phyloP scores from a whole-genome alignment of 2,329 filamentous ascomycete species.

The Laburnicola sp. region DNA sequence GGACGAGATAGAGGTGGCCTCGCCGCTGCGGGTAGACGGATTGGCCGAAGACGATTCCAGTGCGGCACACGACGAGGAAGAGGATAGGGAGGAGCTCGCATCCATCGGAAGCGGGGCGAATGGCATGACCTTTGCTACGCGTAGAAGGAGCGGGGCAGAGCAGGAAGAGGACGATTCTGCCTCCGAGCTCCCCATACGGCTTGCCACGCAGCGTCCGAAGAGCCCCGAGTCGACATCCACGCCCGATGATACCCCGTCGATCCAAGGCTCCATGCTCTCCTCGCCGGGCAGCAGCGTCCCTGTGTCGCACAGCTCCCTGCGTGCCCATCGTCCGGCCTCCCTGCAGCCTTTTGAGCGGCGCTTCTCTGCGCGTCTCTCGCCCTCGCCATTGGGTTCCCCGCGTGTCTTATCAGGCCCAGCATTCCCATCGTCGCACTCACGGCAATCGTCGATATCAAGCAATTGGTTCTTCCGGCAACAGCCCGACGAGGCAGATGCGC shows the following conservation, averaged over 20 bases:
- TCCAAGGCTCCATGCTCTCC: constrained; percentile 63
- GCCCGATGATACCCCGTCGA: constrained; percentile 81
- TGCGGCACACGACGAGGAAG: constrained; percentile 15
- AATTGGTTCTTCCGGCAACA: constrained; percentile 62
- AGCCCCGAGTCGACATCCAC: constrained; percentile 75
- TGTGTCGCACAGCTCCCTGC: constrained; percentile 68
- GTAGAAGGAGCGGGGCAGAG: constrained; percentile 25
- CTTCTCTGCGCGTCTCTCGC: constrained; percentile 84
- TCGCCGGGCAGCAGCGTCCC: constrained; percentile 75
- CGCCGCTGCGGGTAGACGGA: constrained; percentile 56
- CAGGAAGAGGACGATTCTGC: constrained; percentile 28
- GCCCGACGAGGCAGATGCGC: constrained; percentile 64
- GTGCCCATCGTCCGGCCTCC: constrained; percentile 75
- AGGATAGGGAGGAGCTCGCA: constrained; percentile 29
- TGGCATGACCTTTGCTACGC: constrained; percentile 39
- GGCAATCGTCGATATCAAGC: constrained; percentile 77
- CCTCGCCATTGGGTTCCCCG: constrained; percentile 62
- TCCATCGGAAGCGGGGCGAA: constrained; percentile 27
- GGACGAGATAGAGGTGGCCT: constrained; percentile 51
- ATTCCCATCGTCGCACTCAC: constrained; percentile 74
- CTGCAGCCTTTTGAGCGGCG: constrained; percentile 92
- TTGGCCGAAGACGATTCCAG: constrained; percentile 8
- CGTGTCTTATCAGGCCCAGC: constrained; percentile 73
- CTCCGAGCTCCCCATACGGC: constrained; percentile 25
- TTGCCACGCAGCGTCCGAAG: constrained; percentile 41